A percentile compares a stretch with the other conserved stretches of the same genome.
phyloP scores from a whole-genome alignment of 495 filamentous ascomycete genomes.

The Lineolata rhizophorae region DNA sequence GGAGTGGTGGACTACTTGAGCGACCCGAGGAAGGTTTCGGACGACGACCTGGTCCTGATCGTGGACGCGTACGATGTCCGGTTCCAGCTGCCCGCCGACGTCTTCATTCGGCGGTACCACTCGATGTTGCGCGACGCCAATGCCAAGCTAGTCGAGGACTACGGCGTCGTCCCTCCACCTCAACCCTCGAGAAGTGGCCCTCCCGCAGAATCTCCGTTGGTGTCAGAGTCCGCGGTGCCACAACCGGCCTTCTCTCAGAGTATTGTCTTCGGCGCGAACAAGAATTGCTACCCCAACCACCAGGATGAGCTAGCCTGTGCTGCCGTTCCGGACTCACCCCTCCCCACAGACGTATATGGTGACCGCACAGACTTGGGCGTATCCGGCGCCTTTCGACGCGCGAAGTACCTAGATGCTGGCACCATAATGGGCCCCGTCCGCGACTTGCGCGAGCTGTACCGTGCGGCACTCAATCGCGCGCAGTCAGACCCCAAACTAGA shows the following conservation, averaged over 20 bases:
- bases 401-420: constrained; percentile 21
- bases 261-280: constrained; percentile 38
- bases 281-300: constrained; percentile 28
- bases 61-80: constrained; percentile 34
- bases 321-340: constrained; percentile 29
- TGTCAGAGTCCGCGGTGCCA: constrained; percentile 6
- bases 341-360: constrained; percentile 36
- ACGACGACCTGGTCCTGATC: constrained; percentile 38
- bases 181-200: too few relatives aligned
- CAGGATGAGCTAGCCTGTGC: constrained; percentile 27
- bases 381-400: constrained; percentile 20
- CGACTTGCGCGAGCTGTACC: constrained; percentile 11
- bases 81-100: constrained; percentile 39
- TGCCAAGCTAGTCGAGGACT: constrained; percentile 22
- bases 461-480: constrained; percentile 8
- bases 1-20: constrained; percentile 31
- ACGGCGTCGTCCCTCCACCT: too few relatives aligned
- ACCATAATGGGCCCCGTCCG: constrained; percentile 15
- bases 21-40: constrained; percentile 23
- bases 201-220: too few relatives aligned
- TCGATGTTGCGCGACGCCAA: constrained; percentile 27
- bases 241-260: constrained; percentile 30
- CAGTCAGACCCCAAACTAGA: constrained; percentile 2
- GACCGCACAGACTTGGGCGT: constrained; percentile 26
- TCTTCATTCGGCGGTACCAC: constrained; percentile 34